Percentiles rank a stretch among this genome's conserved stretches.
phyloP scores from a whole-genome alignment of 2,329 filamentous ascomycete genomes.

The Penicillium decumbens region DNA sequence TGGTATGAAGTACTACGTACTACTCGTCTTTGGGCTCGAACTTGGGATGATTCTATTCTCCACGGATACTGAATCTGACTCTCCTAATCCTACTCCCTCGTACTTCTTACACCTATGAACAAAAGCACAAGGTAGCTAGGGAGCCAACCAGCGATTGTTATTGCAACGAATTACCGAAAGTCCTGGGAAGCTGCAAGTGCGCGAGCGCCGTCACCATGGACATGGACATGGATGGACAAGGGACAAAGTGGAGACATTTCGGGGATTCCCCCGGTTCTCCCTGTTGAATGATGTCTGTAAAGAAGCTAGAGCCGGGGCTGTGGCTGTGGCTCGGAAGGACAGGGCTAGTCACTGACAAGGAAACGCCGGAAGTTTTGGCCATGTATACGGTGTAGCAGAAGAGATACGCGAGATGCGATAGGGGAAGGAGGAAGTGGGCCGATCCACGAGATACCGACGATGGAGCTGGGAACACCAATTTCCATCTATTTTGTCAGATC shows the following conservation, averaged over 20 bases:
- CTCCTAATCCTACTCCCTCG: background rate
- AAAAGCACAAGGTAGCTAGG: constrained; percentile 9
- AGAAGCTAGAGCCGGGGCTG: background rate
- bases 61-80: background rate
- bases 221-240: constrained; percentile 25
- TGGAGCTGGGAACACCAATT: background rate
- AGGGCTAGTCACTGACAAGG: background rate
- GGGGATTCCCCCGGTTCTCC: background rate
- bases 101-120: background rate
- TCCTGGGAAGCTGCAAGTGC: constrained; percentile 21
- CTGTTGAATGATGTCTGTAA: background rate
- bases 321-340: background rate
- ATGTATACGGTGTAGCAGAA: constrained; percentile 1
- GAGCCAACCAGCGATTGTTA: constrained; percentile 11
- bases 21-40: background rate
- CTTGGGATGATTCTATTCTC: constrained; percentile 3
- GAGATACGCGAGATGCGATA: background rate
- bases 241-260: constrained; percentile 19
- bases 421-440: constrained; percentile 4
- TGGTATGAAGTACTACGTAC: too few relatives aligned
- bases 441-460: constrained; percentile 11
- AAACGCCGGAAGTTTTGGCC: constrained; percentile 2
- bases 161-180: constrained; percentile 18
- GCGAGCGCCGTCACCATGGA: constrained; percentile 24
- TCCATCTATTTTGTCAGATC: constrained; percentile 1